These are phyloP conservation scores for Tylopilus intermedius DNA, from an alignment of 768 basidiomycete genomes.

Conservation along the genomic window DNA sequence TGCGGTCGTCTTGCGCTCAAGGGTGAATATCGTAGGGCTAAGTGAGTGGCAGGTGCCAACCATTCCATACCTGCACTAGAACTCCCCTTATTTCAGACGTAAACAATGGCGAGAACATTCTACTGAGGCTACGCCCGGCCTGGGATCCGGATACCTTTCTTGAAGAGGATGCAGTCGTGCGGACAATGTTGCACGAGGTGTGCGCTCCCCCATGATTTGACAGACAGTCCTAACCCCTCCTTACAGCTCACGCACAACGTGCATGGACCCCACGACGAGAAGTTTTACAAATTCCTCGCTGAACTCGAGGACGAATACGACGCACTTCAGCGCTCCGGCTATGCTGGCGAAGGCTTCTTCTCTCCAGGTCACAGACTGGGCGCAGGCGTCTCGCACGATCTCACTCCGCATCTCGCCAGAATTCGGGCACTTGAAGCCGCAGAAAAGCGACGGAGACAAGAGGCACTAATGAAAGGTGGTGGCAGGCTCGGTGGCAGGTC, in stretches of 20 bases:
- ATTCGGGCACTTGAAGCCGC: slow-evolving; percentile 73
- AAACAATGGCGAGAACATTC: slow-evolving; percentile 77
- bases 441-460: slow-evolving; percentile 57
- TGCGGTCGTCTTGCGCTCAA: slow-evolving; percentile 5
- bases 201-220: slow-evolving; percentile 2
- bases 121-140: slow-evolving; percentile 73
- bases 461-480: slow-evolving; percentile 44
- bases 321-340: slow-evolving; percentile 71
- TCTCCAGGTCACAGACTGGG: slow-evolving; percentile 70
- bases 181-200: slow-evolving; percentile 90
- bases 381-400: slow-evolving; percentile 57
- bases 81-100: slow-evolving; percentile 44
- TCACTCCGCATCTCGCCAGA: slow-evolving; percentile 61
- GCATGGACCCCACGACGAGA: slow-evolving; percentile 85
- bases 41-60: slow-evolving; percentile 28
- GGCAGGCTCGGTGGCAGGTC: slow-evolving; percentile 59
- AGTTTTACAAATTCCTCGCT: slow-evolving; percentile 69
- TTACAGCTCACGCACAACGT: slow-evolving; percentile 80
- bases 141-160: slow-evolving; percentile 65
- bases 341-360: slow-evolving; percentile 89
- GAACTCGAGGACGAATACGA: slow-evolving; percentile 83
- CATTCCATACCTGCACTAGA: slow-evolving; percentile 1
- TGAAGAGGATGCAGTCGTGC: slow-evolving; percentile 68
- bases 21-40: slow-evolving; percentile 25
- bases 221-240: neutral